These are phyloP conservation scores for Fragilariopsis cylindrus DNA, from an alignment of 108 stramenopile species.

Conservation along the genomic window DNA sequence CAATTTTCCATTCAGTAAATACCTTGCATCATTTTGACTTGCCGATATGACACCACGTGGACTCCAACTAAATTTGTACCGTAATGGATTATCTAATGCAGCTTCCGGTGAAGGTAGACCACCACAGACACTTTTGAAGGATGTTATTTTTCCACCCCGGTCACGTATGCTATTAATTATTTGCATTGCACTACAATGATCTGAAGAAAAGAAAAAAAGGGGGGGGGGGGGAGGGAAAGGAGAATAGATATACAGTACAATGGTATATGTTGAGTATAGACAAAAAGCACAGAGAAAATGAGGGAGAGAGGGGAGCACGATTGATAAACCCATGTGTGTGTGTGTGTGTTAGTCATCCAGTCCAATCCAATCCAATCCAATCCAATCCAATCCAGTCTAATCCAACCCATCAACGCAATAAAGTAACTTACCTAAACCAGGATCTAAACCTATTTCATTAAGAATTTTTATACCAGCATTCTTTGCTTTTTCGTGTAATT, in stretches of 20 bases:
- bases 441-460: slow-evolving; percentile 90
- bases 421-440: slow-evolving; percentile 50
- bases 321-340: slow-evolving; percentile 44
- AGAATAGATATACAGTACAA: not conserved
- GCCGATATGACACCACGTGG: slow-evolving; percentile 83
- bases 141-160: slow-evolving; percentile 59
- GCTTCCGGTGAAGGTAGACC: slow-evolving; percentile 80
- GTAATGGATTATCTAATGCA: slow-evolving; percentile 73
- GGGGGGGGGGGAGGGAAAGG: not conserved
- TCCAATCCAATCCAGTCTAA: too few species aligned
- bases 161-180: slow-evolving; percentile 74
- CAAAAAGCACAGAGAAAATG: not conserved
- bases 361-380: too few species aligned
- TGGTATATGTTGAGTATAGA: slow-evolving; percentile 13
- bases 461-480: slow-evolving; percentile 68
- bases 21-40: slow-evolving; percentile 66
- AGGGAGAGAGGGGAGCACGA: slow-evolving; percentile 29
- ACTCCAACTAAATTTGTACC: slow-evolving; percentile 91
- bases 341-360: too few species aligned
- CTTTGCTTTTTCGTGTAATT: slow-evolving; percentile 35
- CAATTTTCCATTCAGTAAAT: slow-evolving; percentile 37
- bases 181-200: slow-evolving; percentile 71
- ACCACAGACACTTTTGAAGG: slow-evolving; percentile 81
- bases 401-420: too few species aligned
- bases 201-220: not conserved